Conservation (phyloP, 495 filamentous ascomycete species). For the Hypoxylon lienhwacheense region DNA sequence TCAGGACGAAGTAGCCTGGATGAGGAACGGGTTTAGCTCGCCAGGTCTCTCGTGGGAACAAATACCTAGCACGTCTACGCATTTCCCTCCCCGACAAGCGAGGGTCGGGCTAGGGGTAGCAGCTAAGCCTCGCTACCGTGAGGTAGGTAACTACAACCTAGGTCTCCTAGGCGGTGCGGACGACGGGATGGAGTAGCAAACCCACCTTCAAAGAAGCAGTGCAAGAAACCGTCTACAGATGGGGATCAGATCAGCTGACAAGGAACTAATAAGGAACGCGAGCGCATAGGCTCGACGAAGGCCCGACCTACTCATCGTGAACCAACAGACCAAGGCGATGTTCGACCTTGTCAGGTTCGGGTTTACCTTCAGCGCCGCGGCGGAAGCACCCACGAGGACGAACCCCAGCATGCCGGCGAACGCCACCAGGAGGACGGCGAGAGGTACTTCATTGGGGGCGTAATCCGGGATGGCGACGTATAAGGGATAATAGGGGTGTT, state of each 20-base stretch:
- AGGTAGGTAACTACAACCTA: neutral
- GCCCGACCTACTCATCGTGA: slow-evolving; percentile 55
- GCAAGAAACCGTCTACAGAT: slow-evolving; percentile 58
- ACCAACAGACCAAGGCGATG: slow-evolving; percentile 59
- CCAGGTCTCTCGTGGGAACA: too few relatives aligned
- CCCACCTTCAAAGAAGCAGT: slow-evolving; percentile 76
- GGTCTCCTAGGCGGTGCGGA: too few relatives aligned
- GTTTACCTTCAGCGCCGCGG: slow-evolving; percentile 45
- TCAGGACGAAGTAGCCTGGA: slow-evolving; percentile 73
- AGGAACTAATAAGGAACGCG: neutral
- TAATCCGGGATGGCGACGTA: slow-evolving; percentile 64
- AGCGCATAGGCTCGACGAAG: slow-evolving; percentile 46
- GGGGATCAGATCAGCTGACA: slow-evolving; percentile 8
- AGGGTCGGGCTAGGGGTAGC: too few relatives aligned
- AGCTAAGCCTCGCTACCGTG: too few relatives aligned
- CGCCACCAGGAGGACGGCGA: slow-evolving; percentile 50
- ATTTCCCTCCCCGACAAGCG: too few relatives aligned
- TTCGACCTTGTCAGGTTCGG: slow-evolving; percentile 47
- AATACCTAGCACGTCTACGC: too few relatives aligned
- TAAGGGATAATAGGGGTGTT: slow-evolving; percentile 73
- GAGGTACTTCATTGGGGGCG: slow-evolving; percentile 50
- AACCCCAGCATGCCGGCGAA: slow-evolving; percentile 51
- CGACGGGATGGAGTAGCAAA: neutral
- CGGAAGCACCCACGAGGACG: slow-evolving; percentile 49
- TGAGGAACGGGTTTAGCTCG: neutral